These are phyloP conservation scores for Plasmodium ovale DNA, from an alignment of 169 alveolate genomes.

Conservation along the genomic window DNA sequence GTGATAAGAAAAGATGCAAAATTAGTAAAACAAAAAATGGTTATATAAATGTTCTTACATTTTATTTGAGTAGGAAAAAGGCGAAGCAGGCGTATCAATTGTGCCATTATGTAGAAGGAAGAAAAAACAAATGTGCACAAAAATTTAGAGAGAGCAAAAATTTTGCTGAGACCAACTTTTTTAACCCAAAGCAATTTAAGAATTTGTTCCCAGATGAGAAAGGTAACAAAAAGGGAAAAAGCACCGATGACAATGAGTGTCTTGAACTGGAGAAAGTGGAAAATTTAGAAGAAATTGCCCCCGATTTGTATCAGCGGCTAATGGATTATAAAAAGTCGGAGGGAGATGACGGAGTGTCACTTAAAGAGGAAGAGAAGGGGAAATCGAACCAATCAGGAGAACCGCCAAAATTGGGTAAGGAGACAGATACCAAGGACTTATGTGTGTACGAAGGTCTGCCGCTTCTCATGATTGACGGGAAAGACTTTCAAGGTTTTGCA, in stretches of 20 bases:
- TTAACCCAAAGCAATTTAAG: slow-evolving; percentile 71
- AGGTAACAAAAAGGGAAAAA: slow-evolving; percentile 12
- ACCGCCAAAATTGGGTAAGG: background rate
- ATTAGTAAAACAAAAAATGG: slow-evolving; percentile 3
- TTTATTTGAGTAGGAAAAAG: background rate
- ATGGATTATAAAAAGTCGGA: slow-evolving; percentile 24
- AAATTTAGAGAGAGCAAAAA: slow-evolving; percentile 2
- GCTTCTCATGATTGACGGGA: slow-evolving; percentile 73
- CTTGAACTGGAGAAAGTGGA: slow-evolving; percentile 52
- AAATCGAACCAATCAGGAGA: background rate
- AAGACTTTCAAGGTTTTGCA: slow-evolving; percentile 61
- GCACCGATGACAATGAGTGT: background rate
- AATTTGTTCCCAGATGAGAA: slow-evolving; percentile 37
- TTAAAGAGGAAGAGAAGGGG: background rate
- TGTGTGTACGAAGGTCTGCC: slow-evolving; percentile 66
- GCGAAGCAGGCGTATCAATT: background rate
- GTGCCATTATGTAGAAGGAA: background rate
- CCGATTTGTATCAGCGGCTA: slow-evolving; percentile 29
- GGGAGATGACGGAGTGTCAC: background rate
- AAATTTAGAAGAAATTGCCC: slow-evolving; percentile 50
- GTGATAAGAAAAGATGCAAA: background rate
- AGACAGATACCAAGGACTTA: slow-evolving; percentile 2
- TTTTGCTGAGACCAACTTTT: slow-evolving; percentile 41
- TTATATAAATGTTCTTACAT: slow-evolving; percentile 5
- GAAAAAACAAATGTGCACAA: background rate